phyloP scores from a whole-genome alignment of 2,329 filamentous ascomycete genomes.

The Sporothrix protearum region DNA sequence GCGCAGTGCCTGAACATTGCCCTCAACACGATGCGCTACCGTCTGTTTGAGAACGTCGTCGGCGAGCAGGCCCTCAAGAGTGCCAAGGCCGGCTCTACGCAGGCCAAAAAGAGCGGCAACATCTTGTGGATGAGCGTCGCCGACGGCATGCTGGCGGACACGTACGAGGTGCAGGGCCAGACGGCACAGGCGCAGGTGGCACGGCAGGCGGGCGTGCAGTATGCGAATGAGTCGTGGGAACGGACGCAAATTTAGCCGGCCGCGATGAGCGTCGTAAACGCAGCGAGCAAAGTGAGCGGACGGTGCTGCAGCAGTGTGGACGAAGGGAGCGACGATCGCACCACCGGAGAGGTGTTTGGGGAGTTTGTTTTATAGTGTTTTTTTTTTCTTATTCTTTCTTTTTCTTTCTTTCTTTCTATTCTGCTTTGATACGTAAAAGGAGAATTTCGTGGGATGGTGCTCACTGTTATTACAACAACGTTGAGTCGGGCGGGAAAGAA shows the following conservation, averaged over 20 bases:
- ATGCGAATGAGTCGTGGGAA: constrained; percentile 44
- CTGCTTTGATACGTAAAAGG: background rate
- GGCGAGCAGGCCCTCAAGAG: constrained; percentile 78
- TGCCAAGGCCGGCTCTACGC: constrained; percentile 63
- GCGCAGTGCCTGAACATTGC: constrained; percentile 77
- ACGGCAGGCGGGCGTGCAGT: constrained; percentile 42
- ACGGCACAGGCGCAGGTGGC: constrained; percentile 41
- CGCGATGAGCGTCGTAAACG: background rate
- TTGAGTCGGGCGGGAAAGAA: background rate
- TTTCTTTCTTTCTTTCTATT: background rate
- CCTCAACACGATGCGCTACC: constrained; percentile 78
- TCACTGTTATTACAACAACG: background rate
- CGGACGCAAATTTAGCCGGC: constrained; percentile 28
- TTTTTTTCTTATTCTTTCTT: background rate
- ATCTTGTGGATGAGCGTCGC: constrained; percentile 76
- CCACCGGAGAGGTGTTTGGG: background rate
- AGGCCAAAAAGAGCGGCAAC: constrained; percentile 67
- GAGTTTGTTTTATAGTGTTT: background rate
- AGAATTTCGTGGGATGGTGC: background rate
- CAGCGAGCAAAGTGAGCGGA: background rate
- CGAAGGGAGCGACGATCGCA: background rate
- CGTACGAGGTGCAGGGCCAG: constrained; percentile 65
- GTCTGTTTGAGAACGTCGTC: constrained; percentile 77
- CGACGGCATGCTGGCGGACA: constrained; percentile 72
- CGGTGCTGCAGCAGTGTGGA: background rate